These are phyloP conservation scores for Malania oleifera DNA, from an alignment of 164 flowering plant species.

Conservation along the genomic window DNA sequence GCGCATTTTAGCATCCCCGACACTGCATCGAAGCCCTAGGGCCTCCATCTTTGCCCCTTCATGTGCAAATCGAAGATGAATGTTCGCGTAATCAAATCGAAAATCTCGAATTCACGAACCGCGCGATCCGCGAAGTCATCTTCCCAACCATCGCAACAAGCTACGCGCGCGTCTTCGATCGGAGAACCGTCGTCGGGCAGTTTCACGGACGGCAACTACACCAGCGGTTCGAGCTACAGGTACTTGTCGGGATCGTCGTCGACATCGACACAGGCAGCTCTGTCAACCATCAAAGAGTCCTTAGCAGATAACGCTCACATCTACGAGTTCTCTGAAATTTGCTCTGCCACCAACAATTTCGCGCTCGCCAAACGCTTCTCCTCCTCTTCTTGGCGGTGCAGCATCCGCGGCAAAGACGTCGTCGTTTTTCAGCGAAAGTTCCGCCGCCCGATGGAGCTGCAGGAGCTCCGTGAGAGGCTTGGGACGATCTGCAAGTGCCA, in stretches of 20 bases:
- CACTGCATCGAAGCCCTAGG: too few species aligned
- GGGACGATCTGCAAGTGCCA: conserved; percentile 46
- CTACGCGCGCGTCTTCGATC: too few species aligned
- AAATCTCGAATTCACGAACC: too few species aligned
- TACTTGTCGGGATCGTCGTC: conserved; percentile 21
- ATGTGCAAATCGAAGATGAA: conserved; percentile 30
- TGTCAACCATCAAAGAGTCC: conserved; percentile 32
- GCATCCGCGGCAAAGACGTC: conserved; percentile 37
- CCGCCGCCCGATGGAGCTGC: conserved; percentile 31
- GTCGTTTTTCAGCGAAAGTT: conserved; percentile 57
- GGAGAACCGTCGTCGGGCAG: too few species aligned
- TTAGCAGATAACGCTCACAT: conserved; percentile 38
- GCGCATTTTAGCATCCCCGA: too few species aligned
- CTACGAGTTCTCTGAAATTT: conserved; percentile 47
- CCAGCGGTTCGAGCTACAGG: background rate
- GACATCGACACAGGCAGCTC: conserved; percentile 20
- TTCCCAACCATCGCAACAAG: background rate
- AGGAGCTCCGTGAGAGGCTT: conserved; percentile 35
- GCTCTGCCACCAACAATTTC: conserved; percentile 49
- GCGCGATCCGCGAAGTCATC: too few species aligned
- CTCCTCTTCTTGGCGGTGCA: conserved; percentile 68
- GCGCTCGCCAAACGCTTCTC: conserved; percentile 35
- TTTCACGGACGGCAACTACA: too few species aligned
- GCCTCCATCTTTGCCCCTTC: too few species aligned
- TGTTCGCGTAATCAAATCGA: conserved; percentile 9